phyloP scores from a whole-genome alignment of 257 asterid species.

The Linaria vulgaris region DNA sequence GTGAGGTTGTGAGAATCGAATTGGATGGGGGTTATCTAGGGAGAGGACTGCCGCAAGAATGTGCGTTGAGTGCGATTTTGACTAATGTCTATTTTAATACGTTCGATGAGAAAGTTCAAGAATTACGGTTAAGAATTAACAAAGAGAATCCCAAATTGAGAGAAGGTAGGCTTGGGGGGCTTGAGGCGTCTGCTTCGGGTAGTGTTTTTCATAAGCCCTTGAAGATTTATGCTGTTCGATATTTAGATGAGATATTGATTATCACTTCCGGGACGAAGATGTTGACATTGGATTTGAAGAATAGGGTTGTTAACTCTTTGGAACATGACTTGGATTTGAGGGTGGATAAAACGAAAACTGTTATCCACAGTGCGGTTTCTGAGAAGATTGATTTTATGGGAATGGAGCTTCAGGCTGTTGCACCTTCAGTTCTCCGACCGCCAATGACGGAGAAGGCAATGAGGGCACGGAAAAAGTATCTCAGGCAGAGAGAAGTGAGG shows the following conservation, averaged over 20 bases:
- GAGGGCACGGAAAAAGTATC: slow-evolving; percentile 81
- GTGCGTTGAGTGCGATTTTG: slow-evolving; percentile 65
- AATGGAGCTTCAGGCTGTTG: slow-evolving; percentile 93
- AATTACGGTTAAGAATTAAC: slow-evolving; percentile 44
- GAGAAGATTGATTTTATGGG: slow-evolving; percentile 88
- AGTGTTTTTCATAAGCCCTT: slow-evolving; percentile 62
- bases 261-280: slow-evolving; percentile 74
- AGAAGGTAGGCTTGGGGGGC: slow-evolving; percentile 41
- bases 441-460: slow-evolving; percentile 78
- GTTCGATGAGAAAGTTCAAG: slow-evolving; percentile 74
- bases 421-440: slow-evolving; percentile 74
- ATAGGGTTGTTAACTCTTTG: slow-evolving; percentile 42
- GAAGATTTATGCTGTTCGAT: slow-evolving; percentile 77
- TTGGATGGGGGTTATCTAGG: slow-evolving; percentile 59
- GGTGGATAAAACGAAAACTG: slow-evolving; percentile 57
- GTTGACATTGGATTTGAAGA: slow-evolving; percentile 69
- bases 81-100: slow-evolving; percentile 60
- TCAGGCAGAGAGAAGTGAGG: slow-evolving; percentile 76
- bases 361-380: slow-evolving; percentile 77
- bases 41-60: slow-evolving; percentile 88
- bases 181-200: slow-evolving; percentile 20
- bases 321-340: slow-evolving; percentile 53
- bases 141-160: slow-evolving; percentile 48
- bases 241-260: slow-evolving; percentile 77
- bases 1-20: slow-evolving; percentile 38